These are phyloP conservation scores for Thalassiosira hispida DNA, from an alignment of 352 stramenopile species.

Conservation along the genomic window DNA sequence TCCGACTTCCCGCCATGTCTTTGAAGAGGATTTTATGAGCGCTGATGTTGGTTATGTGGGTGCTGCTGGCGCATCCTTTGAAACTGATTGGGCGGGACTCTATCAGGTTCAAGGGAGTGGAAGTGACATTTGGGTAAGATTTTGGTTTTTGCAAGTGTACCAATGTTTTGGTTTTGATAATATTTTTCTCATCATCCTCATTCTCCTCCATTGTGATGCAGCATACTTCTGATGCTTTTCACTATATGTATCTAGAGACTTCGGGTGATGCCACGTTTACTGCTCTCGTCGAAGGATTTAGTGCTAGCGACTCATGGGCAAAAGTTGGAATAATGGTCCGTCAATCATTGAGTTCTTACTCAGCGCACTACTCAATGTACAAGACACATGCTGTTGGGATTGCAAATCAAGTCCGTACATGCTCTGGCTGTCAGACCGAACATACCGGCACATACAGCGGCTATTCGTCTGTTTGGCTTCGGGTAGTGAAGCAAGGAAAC, in stretches of 20 bases:
- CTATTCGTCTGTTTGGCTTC: neutral
- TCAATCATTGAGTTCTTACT: constrained; percentile 14
- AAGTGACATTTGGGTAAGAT: neutral
- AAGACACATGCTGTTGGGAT: neutral
- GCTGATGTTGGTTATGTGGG: constrained; percentile 43
- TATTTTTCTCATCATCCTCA: too few species aligned
- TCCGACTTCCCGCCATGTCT: constrained; percentile 26
- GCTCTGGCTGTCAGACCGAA: too few species aligned
- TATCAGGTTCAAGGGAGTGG: constrained; percentile 12
- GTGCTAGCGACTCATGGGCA: constrained; percentile 26
- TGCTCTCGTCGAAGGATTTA: constrained; percentile 40
- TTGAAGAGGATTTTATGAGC: constrained; percentile 39
- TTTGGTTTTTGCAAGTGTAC: neutral
- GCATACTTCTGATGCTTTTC: constrained; percentile 36
- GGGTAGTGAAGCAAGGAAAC: too few species aligned
- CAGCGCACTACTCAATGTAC: constrained; percentile 49
- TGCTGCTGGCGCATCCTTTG: constrained; percentile 9
- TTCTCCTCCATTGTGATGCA: too few species aligned
- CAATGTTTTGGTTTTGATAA: too few species aligned
- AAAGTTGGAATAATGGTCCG: constrained; percentile 60
- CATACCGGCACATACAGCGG: too few species aligned
- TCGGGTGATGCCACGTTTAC: constrained; percentile 51
- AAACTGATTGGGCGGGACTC: constrained; percentile 29
- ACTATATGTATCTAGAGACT: constrained; percentile 62
- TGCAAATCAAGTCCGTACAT: too few species aligned